Evolutionary conservation across 2,329 filamentous ascomycete species (phyloP).

Genomic region (Nannizzia gypsea): DNA sequence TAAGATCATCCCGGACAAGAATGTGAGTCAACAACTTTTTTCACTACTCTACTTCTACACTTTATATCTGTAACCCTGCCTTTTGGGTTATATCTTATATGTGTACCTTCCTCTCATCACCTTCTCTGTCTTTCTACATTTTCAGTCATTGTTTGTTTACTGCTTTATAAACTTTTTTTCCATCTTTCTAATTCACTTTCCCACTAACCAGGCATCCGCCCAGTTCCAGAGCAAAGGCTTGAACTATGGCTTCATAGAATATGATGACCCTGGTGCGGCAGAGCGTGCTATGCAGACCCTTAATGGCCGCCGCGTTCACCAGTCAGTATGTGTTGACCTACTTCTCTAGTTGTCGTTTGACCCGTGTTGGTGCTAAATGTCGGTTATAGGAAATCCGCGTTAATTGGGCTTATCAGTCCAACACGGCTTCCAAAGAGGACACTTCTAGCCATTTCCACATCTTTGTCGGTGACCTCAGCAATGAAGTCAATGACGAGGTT

Average conservation of each 20-base stretch:
- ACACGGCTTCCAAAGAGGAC: conserved; percentile 86
- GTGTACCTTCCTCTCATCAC: conserved; percentile 7
- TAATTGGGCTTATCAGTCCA: conserved; percentile 99
- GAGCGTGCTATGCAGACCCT: conserved; percentile 95
- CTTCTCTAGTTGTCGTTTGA: not conserved
- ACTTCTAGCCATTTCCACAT: conserved; percentile 98
- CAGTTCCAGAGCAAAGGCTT: conserved; percentile 71
- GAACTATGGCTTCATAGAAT: conserved; percentile 98
- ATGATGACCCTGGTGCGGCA: conserved; percentile 91
- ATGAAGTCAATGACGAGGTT: conserved; percentile 96
- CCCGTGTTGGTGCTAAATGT: conserved; percentile 13
- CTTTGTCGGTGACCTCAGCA: conserved; percentile 93
- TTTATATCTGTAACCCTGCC: conserved; percentile 1
- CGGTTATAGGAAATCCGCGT: conserved; percentile 80
- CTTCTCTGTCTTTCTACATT: no score
- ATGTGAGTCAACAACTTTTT: conserved; percentile 51
- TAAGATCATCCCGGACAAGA: conserved; percentile 99
- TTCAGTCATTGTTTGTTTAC: conserved; percentile 4
- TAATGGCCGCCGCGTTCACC: conserved; percentile 89
- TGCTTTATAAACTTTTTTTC: not conserved
- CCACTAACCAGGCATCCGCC: not conserved
- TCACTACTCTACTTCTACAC: not conserved
- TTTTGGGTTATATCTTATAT: not conserved
- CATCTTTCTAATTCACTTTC: not conserved
- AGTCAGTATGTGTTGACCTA: conserved; percentile 56